Percentiles rank a stretch among this genome's conserved stretches.
Evolutionary conservation across 2,329 filamentous ascomycete species (phyloP).

Genomic region (Penicillium nordicum): DNA sequence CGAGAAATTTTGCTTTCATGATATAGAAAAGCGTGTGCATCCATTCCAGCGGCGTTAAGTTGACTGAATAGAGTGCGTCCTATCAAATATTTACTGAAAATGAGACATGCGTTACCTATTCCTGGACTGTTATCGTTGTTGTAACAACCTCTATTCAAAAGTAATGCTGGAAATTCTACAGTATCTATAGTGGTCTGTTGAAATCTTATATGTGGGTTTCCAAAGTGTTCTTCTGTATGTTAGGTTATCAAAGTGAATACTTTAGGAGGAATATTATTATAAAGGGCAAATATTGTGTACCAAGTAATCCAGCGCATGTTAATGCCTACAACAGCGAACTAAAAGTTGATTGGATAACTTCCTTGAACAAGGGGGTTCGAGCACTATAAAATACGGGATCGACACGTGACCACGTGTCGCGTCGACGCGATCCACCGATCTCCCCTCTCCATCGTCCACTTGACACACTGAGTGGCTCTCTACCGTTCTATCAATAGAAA

Average conservation of each 20-base stretch:
- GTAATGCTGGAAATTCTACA: not conserved
- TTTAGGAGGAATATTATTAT: not conserved
- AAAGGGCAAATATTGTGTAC: not conserved
- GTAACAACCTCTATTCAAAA: not conserved
- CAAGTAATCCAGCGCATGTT: not conserved
- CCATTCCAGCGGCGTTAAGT: not conserved
- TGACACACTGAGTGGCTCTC: not conserved
- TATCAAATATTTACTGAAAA: not conserved
- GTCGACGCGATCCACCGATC: slow-evolving; percentile 18
- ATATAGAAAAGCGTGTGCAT: not conserved
- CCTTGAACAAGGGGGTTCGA: not conserved
- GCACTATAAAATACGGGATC: not conserved
- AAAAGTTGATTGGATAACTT: not conserved
- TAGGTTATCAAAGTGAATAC: not conserved
- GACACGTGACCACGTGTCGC: slow-evolving; percentile 28
- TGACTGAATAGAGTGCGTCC: not conserved
- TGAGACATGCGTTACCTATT: not conserved
- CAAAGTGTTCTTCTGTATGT: not conserved
- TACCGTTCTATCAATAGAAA: not conserved
- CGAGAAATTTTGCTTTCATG: not conserved
- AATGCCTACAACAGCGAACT: not conserved
- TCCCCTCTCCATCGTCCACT: not conserved
- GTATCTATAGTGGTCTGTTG: not conserved
- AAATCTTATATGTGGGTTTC: not conserved
- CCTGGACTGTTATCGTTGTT: no score